Conservation (phyloP, 148 eudicot species). For the Limonium bicolor region DNA sequence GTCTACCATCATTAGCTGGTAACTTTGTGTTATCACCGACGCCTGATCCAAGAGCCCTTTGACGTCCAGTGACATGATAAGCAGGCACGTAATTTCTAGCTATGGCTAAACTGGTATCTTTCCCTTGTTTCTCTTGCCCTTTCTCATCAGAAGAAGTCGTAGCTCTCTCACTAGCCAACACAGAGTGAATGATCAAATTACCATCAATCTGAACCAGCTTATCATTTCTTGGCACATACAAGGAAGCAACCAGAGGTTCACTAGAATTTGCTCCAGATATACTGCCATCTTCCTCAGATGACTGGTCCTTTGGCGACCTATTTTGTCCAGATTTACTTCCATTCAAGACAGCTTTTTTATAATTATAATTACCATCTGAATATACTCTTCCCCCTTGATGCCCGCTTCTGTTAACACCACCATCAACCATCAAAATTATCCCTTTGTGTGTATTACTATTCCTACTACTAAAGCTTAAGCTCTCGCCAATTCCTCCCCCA, state of each 20-base stretch:
- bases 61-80: constrained; percentile 21
- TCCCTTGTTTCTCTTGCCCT: constrained; percentile 12
- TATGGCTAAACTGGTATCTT: constrained; percentile 58
- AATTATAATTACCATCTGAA: constrained; percentile 12
- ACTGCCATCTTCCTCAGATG: constrained; percentile 14
- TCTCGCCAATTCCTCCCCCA: constrained; percentile 22
- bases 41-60: constrained; percentile 3
- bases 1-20: constrained; percentile 27
- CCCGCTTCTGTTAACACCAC: constrained; percentile 18
- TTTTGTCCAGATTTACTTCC: constrained; percentile 10
- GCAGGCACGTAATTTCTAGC: constrained; percentile 30
- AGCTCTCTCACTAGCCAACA: constrained; percentile 85
- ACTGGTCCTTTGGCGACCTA: constrained; percentile 3
- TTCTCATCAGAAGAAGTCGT: constrained; percentile 15
- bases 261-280: constrained; percentile 29
- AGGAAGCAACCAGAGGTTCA: constrained; percentile 68
- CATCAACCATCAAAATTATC: constrained; percentile 36
- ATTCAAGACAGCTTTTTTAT: too few species aligned
- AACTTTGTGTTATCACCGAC: not conserved
- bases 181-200: constrained; percentile 86
- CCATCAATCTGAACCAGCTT: constrained; percentile 95
- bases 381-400: constrained; percentile 13
- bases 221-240: constrained; percentile 92
- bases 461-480: constrained; percentile 9
- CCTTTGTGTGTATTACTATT: constrained; percentile 30